Evolutionary conservation across 2,329 filamentous ascomycete species (phyloP).

Genomic region (Emydomyces testavorans): DNA sequence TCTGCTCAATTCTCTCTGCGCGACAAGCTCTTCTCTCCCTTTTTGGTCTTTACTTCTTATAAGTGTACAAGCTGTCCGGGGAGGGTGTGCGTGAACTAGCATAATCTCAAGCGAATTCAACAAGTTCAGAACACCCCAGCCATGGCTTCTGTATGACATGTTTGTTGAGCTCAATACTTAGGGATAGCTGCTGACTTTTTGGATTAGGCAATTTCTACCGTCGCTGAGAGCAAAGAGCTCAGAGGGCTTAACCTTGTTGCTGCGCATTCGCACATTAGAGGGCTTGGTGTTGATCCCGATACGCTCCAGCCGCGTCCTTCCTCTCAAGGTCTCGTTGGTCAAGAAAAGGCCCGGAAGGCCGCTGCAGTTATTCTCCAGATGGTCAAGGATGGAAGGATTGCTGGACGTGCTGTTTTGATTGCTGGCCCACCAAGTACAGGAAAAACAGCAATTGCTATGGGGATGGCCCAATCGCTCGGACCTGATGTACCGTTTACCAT

Average conservation of each 20-base stretch:
- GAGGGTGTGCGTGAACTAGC: background rate
- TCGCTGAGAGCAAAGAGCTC: constrained; percentile 92
- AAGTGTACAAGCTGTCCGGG: background rate
- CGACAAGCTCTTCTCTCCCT: background rate
- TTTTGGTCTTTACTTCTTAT: too few relatives aligned
- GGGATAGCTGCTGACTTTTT: background rate
- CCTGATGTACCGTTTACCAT: constrained; percentile 93
- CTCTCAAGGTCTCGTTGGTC: constrained; percentile 89
- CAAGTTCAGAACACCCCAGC: constrained; percentile 5
- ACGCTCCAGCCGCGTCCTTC: constrained; percentile 74
- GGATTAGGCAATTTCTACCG: constrained; percentile 57
- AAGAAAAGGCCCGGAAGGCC: constrained; percentile 92
- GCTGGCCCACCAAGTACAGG: constrained; percentile 93
- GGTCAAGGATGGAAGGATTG: constrained; percentile 98
- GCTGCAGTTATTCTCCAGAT: constrained; percentile 95
- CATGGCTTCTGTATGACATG: constrained; percentile 30
- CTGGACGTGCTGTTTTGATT: constrained; percentile 84
- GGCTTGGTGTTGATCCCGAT: constrained; percentile 82
- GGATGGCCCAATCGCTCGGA: constrained; percentile 92
- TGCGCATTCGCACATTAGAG: constrained; percentile 94
- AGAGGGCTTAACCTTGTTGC: constrained; percentile 94
- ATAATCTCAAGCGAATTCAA: background rate
- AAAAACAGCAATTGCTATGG: constrained; percentile 97
- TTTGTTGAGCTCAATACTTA: background rate
- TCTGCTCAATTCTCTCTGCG: background rate